These are phyloP conservation scores for Tolypocladium guangdongense DNA, from an alignment of 2,329 filamentous ascomycete genomes.

Conservation along the genomic window DNA sequence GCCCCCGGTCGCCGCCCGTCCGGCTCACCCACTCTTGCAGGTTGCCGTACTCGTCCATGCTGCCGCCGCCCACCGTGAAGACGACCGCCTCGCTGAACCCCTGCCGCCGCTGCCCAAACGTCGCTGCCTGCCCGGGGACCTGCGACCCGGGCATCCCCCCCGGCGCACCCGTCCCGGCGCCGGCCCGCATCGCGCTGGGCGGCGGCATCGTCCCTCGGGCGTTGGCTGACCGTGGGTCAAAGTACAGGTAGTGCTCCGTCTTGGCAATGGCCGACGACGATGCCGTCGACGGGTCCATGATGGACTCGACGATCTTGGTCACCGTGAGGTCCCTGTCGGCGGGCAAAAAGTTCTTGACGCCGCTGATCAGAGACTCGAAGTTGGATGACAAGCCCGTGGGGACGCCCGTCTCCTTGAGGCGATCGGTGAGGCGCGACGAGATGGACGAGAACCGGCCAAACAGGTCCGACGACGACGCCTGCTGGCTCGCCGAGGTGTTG, in stretches of 20 bases:
- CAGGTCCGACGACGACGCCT: constrained; percentile 57
- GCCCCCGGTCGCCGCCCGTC: constrained; percentile 54
- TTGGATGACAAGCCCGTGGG: constrained; percentile 61
- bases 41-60: constrained; percentile 98
- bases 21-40: constrained; percentile 89
- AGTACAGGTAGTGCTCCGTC: constrained; percentile 94
- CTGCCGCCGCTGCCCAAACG: constrained; percentile 82
- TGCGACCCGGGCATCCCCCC: constrained; percentile 39
- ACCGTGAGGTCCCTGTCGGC: constrained; percentile 90
- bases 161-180: constrained; percentile 29
- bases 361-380: constrained; percentile 87
- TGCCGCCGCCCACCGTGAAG: constrained; percentile 92
- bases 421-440: constrained; percentile 83
- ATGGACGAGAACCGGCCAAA: constrained; percentile 92
- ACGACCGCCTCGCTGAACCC: constrained; percentile 85
- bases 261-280: constrained; percentile 89
- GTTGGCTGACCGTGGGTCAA: constrained; percentile 87
- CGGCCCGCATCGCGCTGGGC: constrained; percentile 48
- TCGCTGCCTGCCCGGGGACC: constrained; percentile 59
- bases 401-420: constrained; percentile 81
- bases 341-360: constrained; percentile 97
- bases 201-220: constrained; percentile 86
- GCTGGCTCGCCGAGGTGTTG: constrained; percentile 51
- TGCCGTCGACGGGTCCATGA: constrained; percentile 91
- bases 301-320: constrained; percentile 94